phyloP scores from a whole-genome alignment of 2,329 filamentous ascomycete species.

The Cryphonectria nitschkei region DNA sequence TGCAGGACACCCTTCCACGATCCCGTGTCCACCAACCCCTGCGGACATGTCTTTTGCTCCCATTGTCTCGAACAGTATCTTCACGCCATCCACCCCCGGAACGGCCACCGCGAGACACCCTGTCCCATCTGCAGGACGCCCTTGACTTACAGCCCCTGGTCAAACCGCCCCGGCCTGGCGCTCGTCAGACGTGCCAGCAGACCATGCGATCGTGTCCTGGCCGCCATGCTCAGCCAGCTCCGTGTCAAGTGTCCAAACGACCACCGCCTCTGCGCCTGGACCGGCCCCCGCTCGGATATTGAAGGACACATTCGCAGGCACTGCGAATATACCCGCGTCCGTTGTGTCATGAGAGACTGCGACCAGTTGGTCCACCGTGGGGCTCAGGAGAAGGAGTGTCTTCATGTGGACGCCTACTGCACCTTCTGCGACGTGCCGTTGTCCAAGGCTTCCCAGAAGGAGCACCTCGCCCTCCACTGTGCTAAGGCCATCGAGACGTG shows the following conservation, averaged over 20 bases:
- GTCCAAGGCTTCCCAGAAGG: constrained; percentile 39
- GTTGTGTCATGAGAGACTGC: constrained; percentile 49
- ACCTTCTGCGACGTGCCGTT: constrained; percentile 50
- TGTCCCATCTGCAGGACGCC: constrained; percentile 64
- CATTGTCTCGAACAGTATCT: constrained; percentile 52
- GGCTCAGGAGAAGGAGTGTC: constrained; percentile 24
- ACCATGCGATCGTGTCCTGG: constrained; percentile 51
- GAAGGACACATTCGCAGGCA: constrained; percentile 60
- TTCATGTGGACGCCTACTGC: constrained; percentile 53
- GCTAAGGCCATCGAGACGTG: constrained; percentile 46
- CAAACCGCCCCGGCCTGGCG: constrained; percentile 40
- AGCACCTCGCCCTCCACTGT: constrained; percentile 53
- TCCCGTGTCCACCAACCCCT: constrained; percentile 60
- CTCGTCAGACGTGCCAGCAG: constrained; percentile 12
- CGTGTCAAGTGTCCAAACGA: constrained; percentile 61
- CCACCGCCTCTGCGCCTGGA: constrained; percentile 52
- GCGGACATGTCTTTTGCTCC: constrained; percentile 68
- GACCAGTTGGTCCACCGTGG: constrained; percentile 12
- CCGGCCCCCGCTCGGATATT: constrained; percentile 57
- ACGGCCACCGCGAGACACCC: constrained; percentile 46
- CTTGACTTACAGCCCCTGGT: constrained; percentile 30
- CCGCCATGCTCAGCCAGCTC: constrained; percentile 64
- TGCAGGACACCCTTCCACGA: constrained; percentile 65
- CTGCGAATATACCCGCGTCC: constrained; percentile 58
- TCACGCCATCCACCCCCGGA: constrained; percentile 34